phyloP scores from a whole-genome alignment of 768 basidiomycete species.

The Tylopilus felleus region DNA sequence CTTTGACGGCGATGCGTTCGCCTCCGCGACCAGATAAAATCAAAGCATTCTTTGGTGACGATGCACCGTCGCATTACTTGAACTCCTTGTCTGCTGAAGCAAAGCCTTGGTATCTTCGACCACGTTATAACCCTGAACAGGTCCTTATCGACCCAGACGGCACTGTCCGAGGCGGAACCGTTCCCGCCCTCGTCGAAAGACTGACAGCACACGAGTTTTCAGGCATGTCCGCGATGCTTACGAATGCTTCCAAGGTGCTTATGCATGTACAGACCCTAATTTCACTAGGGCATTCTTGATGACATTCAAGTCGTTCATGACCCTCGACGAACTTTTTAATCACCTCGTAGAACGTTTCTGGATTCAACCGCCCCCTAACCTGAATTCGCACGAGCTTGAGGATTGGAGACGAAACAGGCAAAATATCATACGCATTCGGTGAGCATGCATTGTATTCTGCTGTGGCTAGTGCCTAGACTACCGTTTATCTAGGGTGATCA shows the following conservation, averaged over 20 bases:
- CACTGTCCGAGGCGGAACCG: constrained; percentile 57
- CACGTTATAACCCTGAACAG: constrained; percentile 53
- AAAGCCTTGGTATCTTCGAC: constrained; percentile 59
- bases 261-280: constrained; percentile 40
- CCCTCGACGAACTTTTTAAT: constrained; percentile 51
- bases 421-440: constrained; percentile 58
- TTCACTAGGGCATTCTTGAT: constrained; percentile 63
- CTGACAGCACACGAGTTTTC: constrained; percentile 63
- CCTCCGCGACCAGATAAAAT: constrained; percentile 39
- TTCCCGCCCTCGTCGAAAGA: constrained; percentile 57
- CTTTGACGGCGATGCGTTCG: constrained; percentile 8
- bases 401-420: constrained; percentile 61
- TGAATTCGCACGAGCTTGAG: constrained; percentile 41
- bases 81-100: constrained; percentile 37
- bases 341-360: constrained; percentile 54
- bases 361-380: constrained; percentile 46
- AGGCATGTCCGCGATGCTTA: constrained; percentile 36
- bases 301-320: constrained; percentile 68
- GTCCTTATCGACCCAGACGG: constrained; percentile 64
- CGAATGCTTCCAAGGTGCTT: background rate
- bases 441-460: constrained; percentile 11
- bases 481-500: constrained; percentile 48
- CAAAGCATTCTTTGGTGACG: constrained; percentile 49
- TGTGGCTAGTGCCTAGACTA: background rate
- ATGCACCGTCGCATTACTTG: constrained; percentile 44